These are phyloP conservation scores for Umbelopsis sp. DNA, from an alignment of 192 early-diverging fungal species.

Conservation along the genomic window DNA sequence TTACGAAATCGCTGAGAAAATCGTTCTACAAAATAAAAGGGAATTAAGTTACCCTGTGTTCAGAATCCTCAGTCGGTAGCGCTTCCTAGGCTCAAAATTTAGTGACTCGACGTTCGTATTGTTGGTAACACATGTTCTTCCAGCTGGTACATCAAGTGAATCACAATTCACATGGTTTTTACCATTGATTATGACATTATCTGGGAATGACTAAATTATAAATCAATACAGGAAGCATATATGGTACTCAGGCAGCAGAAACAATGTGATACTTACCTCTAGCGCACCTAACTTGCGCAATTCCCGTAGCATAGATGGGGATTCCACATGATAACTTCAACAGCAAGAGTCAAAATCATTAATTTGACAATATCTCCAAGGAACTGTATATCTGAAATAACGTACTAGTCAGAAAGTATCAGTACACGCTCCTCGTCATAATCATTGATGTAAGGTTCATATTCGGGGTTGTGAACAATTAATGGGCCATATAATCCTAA, in stretches of 20 bases:
- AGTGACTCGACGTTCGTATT: constrained; percentile 25
- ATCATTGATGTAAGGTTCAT: constrained; percentile 33
- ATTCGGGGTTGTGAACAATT: constrained; percentile 55
- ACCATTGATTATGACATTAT: constrained; percentile 58
- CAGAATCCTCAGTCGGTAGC: constrained; percentile 72
- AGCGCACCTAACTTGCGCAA: constrained; percentile 32
- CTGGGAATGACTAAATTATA: constrained; percentile 61
- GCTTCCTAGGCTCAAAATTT: constrained; percentile 63
- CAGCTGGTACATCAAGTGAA: background rate
- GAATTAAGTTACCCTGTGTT: constrained; percentile 45
- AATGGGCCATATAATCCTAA: constrained; percentile 54
- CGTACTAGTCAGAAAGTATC: constrained; percentile 59
- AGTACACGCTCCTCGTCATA: constrained; percentile 64
- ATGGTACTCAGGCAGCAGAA: constrained; percentile 33
- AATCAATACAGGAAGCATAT: background rate
- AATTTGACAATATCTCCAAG: background rate
- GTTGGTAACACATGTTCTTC: constrained; percentile 5
- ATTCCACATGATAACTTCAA: constrained; percentile 14
- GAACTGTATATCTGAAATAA: background rate
- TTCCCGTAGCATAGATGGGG: background rate
- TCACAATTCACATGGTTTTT: constrained; percentile 22
- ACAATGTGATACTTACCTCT: constrained; percentile 48
- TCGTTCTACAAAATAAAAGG: background rate
- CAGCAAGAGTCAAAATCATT: too few relatives aligned
- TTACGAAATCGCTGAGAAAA: too few relatives aligned